These are phyloP conservation scores for Malania oleifera DNA, from an alignment of 164 flowering plant species.

Conservation along the genomic window DNA sequence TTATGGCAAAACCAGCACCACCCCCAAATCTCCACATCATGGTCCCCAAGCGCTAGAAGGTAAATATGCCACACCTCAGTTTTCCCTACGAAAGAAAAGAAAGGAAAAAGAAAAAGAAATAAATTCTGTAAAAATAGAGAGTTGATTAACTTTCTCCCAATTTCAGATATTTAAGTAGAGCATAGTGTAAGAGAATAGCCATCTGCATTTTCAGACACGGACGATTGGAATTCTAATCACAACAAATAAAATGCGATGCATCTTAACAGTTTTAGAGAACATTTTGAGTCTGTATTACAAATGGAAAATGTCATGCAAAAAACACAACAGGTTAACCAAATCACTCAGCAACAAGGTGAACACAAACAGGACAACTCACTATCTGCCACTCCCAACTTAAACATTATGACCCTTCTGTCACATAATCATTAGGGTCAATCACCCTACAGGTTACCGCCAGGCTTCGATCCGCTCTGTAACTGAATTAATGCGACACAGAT, in stretches of 20 bases:
- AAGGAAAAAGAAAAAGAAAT: too few relatives aligned
- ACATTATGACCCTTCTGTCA: background rate
- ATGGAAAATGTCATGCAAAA: conserved; percentile 10
- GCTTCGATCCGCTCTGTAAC: conserved; percentile 66
- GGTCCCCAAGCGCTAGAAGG: too few relatives aligned
- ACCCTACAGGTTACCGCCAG: conserved; percentile 33
- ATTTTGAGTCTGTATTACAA: background rate
- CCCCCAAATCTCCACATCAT: too few relatives aligned
- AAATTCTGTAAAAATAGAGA: too few relatives aligned
- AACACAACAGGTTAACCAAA: conserved; percentile 19
- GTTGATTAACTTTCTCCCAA: too few relatives aligned
- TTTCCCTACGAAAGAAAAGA: too few relatives aligned
- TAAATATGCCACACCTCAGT: too few relatives aligned
- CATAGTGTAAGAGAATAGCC: too few relatives aligned
- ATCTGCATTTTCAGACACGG: too few relatives aligned
- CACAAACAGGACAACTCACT: conserved; percentile 17
- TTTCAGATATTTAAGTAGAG: too few relatives aligned
- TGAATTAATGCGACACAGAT: conserved; percentile 47
- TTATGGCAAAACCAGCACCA: too few relatives aligned
- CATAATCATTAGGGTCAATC: background rate
- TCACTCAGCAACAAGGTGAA: conserved; percentile 13
- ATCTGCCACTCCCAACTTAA: conserved; percentile 9
- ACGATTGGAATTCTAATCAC: too few relatives aligned
- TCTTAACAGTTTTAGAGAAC: background rate
- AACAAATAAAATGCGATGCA: background rate